Conservation (phyloP, 805 yeast genomes). For the Starmera pachycereana region DNA sequence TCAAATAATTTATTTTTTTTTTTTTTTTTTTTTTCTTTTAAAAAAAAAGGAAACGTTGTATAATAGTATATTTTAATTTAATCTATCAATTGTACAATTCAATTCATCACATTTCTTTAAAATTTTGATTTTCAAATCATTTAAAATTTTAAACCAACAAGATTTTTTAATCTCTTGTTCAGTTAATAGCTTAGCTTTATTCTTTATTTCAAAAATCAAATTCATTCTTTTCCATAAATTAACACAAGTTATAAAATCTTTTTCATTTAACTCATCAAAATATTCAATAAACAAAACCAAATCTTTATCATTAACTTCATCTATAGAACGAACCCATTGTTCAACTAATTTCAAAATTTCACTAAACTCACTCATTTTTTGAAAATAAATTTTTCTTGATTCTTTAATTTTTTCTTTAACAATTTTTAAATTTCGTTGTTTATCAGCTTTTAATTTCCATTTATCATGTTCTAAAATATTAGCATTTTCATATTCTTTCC, state of each 20-base stretch:
- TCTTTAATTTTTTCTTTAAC: slow-evolving; percentile 7
- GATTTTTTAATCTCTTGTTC: too few relatives aligned
- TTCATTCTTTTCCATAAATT: slow-evolving; percentile 10
- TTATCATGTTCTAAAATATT: not conserved
- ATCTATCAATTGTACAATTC: too few relatives aligned
- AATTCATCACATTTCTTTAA: too few relatives aligned
- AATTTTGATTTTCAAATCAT: too few relatives aligned
- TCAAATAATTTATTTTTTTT: not conserved
- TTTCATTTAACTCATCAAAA: slow-evolving; percentile 18
- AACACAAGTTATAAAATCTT: slow-evolving; percentile 15
- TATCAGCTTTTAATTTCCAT: too few relatives aligned
- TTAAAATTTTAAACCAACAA: too few relatives aligned
- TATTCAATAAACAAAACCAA: slow-evolving; percentile 25
- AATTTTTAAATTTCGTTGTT: too few relatives aligned
- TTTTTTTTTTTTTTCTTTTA: too few relatives aligned
- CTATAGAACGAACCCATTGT: slow-evolving; percentile 28
- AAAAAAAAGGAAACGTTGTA: too few relatives aligned
- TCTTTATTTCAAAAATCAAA: not conserved
- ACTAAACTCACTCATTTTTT: slow-evolving; percentile 21
- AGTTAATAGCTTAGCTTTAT: too few relatives aligned
- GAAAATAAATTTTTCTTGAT: slow-evolving; percentile 19
- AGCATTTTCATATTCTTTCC: slow-evolving; percentile 8
- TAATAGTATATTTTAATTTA: too few relatives aligned
- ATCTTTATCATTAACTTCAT: slow-evolving; percentile 29
- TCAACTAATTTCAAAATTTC: slow-evolving; percentile 24